These are phyloP conservation scores for Suillus fuscotomentosus DNA, from an alignment of 768 basidiomycete species.

Conservation along the genomic window DNA sequence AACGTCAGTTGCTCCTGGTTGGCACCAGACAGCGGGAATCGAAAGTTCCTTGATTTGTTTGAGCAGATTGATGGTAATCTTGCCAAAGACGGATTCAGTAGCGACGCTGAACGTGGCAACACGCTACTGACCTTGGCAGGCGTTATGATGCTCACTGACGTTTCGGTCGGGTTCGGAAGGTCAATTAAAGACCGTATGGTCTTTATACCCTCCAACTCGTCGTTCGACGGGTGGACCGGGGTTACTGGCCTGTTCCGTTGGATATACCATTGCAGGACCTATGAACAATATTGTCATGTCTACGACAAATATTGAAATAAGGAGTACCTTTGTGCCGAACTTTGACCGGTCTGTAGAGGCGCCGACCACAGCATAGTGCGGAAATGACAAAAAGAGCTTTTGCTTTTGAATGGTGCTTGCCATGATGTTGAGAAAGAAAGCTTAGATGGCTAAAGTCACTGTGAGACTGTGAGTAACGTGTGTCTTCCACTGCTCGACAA, in stretches of 20 bases:
- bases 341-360: slow-evolving; percentile 79
- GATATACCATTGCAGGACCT: slow-evolving; percentile 83
- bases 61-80: slow-evolving; percentile 72
- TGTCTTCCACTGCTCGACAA: neutral
- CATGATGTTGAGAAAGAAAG: slow-evolving; percentile 18
- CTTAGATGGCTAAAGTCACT: no score
- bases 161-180: slow-evolving; percentile 59
- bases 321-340: slow-evolving; percentile 68
- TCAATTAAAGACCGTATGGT: slow-evolving; percentile 56
- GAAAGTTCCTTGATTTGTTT: slow-evolving; percentile 64
- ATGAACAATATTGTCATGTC: neutral
- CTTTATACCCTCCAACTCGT: slow-evolving; percentile 62
- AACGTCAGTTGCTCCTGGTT: slow-evolving; percentile 81
- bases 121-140: slow-evolving; percentile 55
- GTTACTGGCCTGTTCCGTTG: slow-evolving; percentile 55
- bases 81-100: slow-evolving; percentile 1
- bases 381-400: slow-evolving; percentile 55
- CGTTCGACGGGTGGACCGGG: slow-evolving; percentile 76
- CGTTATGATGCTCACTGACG: slow-evolving; percentile 78
- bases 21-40: slow-evolving; percentile 85
- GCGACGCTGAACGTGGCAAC: neutral
- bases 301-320: neutral
- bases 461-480: neutral
- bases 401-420: slow-evolving; percentile 41
- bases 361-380: slow-evolving; percentile 76